Evolutionary conservation across 2,329 filamentous ascomycete species (phyloP).

Genomic region (Torrubiella hemipterigena): DNA sequence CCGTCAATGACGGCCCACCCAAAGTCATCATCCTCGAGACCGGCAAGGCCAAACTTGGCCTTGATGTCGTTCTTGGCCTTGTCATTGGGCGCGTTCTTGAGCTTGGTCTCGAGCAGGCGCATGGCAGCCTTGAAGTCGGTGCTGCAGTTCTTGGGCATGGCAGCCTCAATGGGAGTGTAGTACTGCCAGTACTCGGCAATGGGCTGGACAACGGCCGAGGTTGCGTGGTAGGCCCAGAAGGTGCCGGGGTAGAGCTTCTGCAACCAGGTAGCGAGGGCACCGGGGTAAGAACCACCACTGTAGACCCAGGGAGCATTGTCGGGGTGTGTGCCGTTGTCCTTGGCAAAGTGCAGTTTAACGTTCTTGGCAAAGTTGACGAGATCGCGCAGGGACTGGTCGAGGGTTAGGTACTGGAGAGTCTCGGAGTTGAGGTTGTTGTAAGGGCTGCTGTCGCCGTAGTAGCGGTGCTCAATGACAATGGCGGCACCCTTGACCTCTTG

Average conservation of each 20-base stretch:
- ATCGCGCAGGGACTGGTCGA: slow-evolving; percentile 67
- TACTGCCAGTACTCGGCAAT: slow-evolving; percentile 62
- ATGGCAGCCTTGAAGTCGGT: slow-evolving; percentile 42
- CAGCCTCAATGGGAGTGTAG: slow-evolving; percentile 31
- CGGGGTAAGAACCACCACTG: slow-evolving; percentile 72
- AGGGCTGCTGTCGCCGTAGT: slow-evolving; percentile 67
- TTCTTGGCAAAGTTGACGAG: slow-evolving; percentile 64
- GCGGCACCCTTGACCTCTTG: slow-evolving; percentile 59
- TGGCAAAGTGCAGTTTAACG: slow-evolving; percentile 54
- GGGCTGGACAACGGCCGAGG: slow-evolving; percentile 63
- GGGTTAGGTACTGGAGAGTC: slow-evolving; percentile 64
- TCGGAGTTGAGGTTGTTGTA: slow-evolving; percentile 49
- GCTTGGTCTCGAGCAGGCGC: slow-evolving; percentile 32
- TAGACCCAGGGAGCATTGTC: slow-evolving; percentile 57
- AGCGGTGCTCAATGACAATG: slow-evolving; percentile 72
- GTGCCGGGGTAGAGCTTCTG: slow-evolving; percentile 61
- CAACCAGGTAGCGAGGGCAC: slow-evolving; percentile 62
- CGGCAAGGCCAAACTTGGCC: slow-evolving; percentile 27
- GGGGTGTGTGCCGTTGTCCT: slow-evolving; percentile 50
- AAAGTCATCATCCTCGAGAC: slow-evolving; percentile 36
- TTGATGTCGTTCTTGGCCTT: slow-evolving; percentile 27
- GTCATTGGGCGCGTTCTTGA: slow-evolving; percentile 21
- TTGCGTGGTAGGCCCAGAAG: slow-evolving; percentile 65
- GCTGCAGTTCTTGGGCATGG: slow-evolving; percentile 46
- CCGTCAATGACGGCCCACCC: slow-evolving; percentile 22